These are phyloP conservation scores for Termitomyces heimii DNA, from an alignment of 768 basidiomycete genomes.

Conservation along the genomic window DNA sequence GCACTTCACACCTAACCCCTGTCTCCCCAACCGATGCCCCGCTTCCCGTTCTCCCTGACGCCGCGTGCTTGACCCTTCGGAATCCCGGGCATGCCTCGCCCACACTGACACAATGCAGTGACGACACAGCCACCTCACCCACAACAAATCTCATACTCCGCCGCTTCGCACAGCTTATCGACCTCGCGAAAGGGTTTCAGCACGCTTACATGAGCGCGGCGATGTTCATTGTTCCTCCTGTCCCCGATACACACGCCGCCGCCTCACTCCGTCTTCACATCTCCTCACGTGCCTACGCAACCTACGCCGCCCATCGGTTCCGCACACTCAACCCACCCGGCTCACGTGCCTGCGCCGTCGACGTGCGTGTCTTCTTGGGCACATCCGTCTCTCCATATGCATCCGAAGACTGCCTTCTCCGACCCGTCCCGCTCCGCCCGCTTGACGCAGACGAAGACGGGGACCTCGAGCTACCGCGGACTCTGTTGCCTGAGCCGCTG, in stretches of 20 bases:
- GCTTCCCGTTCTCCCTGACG: constrained; percentile 14
- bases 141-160: constrained; percentile 15
- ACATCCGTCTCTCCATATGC: background rate
- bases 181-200: constrained; percentile 52
- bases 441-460: constrained; percentile 14
- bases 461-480: constrained; percentile 18
- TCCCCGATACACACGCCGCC: background rate
- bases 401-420: constrained; percentile 3
- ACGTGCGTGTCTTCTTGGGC: constrained; percentile 5
- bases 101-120: background rate
- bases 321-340: background rate
- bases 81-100: background rate
- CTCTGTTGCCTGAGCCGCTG: constrained; percentile 24
- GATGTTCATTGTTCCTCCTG: constrained; percentile 33
- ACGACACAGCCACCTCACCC: background rate
- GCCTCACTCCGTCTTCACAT: background rate
- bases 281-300: background rate
- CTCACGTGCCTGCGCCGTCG: background rate
- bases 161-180: constrained; percentile 34
- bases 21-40: constrained; percentile 34
- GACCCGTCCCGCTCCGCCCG: constrained; percentile 29
- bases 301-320: background rate
- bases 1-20: constrained; percentile 24
- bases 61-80: background rate
- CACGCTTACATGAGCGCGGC: constrained; percentile 51